phyloP scores from a whole-genome alignment of 495 filamentous ascomycete species.

The Thermochaetoides thermophila region DNA sequence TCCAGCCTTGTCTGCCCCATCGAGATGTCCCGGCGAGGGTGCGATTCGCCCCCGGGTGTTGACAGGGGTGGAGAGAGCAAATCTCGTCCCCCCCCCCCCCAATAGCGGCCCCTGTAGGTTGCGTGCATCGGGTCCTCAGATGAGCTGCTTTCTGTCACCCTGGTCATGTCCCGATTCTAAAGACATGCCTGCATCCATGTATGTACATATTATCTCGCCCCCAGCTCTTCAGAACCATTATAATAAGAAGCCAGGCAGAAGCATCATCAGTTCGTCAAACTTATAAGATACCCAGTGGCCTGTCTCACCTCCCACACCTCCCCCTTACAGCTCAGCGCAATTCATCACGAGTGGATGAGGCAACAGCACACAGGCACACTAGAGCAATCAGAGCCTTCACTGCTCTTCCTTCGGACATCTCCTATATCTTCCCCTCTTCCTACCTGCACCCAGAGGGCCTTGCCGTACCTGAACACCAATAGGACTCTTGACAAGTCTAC shows the following conservation, averaged over 20 bases:
- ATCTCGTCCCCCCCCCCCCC: too few species aligned
- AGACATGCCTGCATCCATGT: too few species aligned
- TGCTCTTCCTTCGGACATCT: constrained; percentile 5
- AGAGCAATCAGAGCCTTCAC: too few species aligned
- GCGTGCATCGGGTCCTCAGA: constrained; percentile 6
- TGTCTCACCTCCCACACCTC: constrained; percentile 14
- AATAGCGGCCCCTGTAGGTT: constrained; percentile 3
- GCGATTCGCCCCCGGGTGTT: too few species aligned
- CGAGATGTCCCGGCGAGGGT: too few species aligned
- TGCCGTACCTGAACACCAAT: constrained; percentile 16
- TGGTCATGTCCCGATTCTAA: constrained; percentile 6
- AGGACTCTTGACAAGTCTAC: constrained; percentile 14
- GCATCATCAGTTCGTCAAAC: constrained; percentile 12
- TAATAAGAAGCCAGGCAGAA: constrained; percentile 27
- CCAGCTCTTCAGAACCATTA: constrained; percentile 19
- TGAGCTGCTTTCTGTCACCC: too few species aligned
- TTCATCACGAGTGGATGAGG: constrained; percentile 6
- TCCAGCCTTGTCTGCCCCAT: constrained; percentile 11
- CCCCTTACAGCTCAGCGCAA: constrained; percentile 14
- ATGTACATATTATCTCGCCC: constrained; percentile 15
- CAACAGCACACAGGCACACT: too few species aligned
- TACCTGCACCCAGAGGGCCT: constrained; percentile 7
- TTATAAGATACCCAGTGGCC: constrained; percentile 20
- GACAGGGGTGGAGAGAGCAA: too few species aligned
- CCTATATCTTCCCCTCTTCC: constrained; percentile 18